Percentiles rank a stretch among this genome's conserved stretches.
These are phyloP conservation scores for Tuber melanosporum DNA, from an alignment of 495 filamentous ascomycete genomes.

Conservation along the genomic window DNA sequence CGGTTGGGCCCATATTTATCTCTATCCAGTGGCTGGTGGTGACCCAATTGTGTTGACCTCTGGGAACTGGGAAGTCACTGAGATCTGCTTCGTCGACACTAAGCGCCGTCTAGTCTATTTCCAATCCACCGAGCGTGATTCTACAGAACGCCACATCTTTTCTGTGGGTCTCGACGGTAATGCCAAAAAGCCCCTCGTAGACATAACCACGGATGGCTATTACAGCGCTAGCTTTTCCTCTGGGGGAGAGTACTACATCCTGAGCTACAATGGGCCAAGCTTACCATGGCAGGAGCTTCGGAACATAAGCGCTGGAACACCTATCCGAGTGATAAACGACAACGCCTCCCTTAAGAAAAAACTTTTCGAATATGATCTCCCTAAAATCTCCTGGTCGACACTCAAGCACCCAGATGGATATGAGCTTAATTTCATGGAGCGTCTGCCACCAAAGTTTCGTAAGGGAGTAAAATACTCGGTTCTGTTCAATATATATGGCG, in stretches of 20 bases:
- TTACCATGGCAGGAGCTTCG: constrained; percentile 55
- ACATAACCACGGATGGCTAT: constrained; percentile 47
- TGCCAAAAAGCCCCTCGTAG: constrained; percentile 49
- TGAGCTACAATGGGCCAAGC: constrained; percentile 52
- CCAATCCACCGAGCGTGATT: constrained; percentile 51
- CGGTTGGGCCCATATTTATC: constrained; percentile 54
- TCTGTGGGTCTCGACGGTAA: constrained; percentile 42
- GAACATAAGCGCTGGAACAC: constrained; percentile 45
- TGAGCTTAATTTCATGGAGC: constrained; percentile 48
- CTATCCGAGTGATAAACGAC: constrained; percentile 49
- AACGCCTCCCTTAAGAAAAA: constrained; percentile 48
- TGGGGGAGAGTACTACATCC: constrained; percentile 51
- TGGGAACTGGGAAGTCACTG: constrained; percentile 53
- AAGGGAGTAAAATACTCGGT: constrained; percentile 52
- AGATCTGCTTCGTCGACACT: constrained; percentile 49
- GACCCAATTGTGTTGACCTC: constrained; percentile 49
- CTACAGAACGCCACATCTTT: constrained; percentile 45
- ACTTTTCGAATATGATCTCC: constrained; percentile 49
- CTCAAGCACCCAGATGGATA: constrained; percentile 49
- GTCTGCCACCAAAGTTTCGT: constrained; percentile 50
- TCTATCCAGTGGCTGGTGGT: constrained; percentile 49
- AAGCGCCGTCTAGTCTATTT: constrained; percentile 52
- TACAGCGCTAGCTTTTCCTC: constrained; percentile 54
- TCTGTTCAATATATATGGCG: constrained; percentile 53
- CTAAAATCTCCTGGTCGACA: constrained; percentile 49